phyloP scores from a whole-genome alignment of 768 basidiomycete species.

The Stropharia rugosoannulata region DNA sequence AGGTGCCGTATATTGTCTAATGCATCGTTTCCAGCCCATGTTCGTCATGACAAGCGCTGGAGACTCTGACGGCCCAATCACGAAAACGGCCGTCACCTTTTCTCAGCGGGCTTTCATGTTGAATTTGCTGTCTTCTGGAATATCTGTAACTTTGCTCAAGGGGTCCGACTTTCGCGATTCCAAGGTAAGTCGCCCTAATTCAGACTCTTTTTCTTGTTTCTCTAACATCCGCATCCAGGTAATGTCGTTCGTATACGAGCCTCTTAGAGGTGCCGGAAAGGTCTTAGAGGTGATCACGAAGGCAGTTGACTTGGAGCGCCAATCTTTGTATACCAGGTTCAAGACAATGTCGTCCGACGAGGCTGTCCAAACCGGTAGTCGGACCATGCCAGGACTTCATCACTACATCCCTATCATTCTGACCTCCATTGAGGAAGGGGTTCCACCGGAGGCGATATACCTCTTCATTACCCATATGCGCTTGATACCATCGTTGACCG shows the following conservation, averaged over 20 bases:
- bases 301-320: neutral
- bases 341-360: neutral
- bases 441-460: conserved; percentile 18
- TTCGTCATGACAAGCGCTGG: conserved; percentile 62
- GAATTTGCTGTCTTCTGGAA: conserved; percentile 43
- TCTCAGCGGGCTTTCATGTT: conserved; percentile 51
- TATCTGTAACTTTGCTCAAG: conserved; percentile 51
- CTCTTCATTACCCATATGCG: conserved; percentile 26
- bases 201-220: neutral
- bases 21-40: conserved; percentile 50
- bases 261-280: conserved; percentile 8
- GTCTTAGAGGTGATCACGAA: neutral
- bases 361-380: neutral
- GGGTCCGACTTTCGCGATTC: conserved; percentile 61
- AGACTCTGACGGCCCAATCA: conserved; percentile 21
- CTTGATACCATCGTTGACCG: conserved; percentile 34
- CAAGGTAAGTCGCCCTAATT: conserved; percentile 41
- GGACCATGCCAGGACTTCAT: neutral
- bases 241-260: conserved; percentile 56
- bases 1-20: neutral
- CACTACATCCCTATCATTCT: neutral
- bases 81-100: conserved; percentile 29
- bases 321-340: neutral
- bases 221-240: conserved; percentile 37
- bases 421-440: neutral